Conservation (phyloP, 371 early-diverging fungal species). For the Chytridium lagenaria region DNA sequence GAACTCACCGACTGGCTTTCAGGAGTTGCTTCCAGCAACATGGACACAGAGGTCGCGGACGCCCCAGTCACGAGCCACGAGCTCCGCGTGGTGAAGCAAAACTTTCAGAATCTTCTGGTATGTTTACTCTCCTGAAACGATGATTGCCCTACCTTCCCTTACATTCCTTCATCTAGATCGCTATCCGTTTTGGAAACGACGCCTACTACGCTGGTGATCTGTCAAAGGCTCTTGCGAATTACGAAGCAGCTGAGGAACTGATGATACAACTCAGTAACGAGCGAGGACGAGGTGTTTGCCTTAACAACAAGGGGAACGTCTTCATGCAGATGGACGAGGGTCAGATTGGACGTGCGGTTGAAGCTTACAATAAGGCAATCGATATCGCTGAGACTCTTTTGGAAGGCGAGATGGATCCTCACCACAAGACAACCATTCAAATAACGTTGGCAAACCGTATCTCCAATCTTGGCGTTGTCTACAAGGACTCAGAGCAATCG, state of each 20-base stretch:
- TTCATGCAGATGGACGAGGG: conserved; percentile 28
- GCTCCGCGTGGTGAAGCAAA: conserved; percentile 26
- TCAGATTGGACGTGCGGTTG: conserved; percentile 15
- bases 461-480: conserved; percentile 39
- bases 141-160: too few species aligned
- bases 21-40: conserved; percentile 9
- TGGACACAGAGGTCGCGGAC: conserved; percentile 29
- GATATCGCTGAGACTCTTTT: conserved; percentile 28
- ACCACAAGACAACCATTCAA: conserved; percentile 6
- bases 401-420: background rate
- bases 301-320: conserved; percentile 40
- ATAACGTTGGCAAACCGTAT: conserved; percentile 33
- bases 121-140: background rate
- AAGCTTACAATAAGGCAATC: conserved; percentile 23
- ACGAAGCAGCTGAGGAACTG: conserved; percentile 37
- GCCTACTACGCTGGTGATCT: conserved; percentile 38
- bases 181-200: conserved; percentile 41
- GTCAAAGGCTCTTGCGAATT: conserved; percentile 30
- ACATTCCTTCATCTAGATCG: too few species aligned
- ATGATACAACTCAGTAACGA: conserved; percentile 32
- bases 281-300: conserved; percentile 37
- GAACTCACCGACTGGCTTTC: conserved; percentile 26
- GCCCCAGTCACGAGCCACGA: conserved; percentile 16
- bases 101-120: conserved; percentile 34
- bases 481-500: conserved; percentile 22